Percentiles rank a stretch among this genome's conserved stretches.
Conservation (phyloP, 495 filamentous ascomycete species). For the Articulospora tetracladia region DNA sequence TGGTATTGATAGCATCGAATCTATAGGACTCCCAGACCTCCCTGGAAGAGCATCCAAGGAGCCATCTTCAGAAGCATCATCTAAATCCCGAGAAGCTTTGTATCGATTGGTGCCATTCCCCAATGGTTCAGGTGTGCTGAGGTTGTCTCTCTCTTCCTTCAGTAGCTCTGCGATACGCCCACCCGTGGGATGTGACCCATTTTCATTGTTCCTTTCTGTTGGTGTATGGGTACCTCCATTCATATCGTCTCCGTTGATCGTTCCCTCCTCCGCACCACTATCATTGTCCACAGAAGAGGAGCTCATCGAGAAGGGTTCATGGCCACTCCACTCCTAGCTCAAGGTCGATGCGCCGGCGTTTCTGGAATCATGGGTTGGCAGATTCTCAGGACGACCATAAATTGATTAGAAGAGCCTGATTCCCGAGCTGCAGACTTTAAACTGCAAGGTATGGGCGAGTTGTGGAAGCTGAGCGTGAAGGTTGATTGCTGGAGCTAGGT, state of each 20-base stretch:
- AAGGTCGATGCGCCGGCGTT: conserved; percentile 19
- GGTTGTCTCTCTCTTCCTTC: conserved; percentile 36
- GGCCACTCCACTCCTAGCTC: conserved; percentile 15
- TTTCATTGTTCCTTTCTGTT: conserved; percentile 8
- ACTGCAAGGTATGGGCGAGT: not conserved
- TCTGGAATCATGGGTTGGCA: conserved; percentile 7
- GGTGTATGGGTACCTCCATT: conserved; percentile 18
- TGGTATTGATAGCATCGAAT: conserved; percentile 61
- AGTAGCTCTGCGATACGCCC: conserved; percentile 36
- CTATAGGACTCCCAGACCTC: conserved; percentile 38
- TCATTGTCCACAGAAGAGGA: conserved; percentile 41
- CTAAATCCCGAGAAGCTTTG: conserved; percentile 36
- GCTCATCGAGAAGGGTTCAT: conserved; percentile 41
- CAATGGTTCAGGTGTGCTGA: conserved; percentile 23
- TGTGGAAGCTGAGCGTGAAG: not conserved
- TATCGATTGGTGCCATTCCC: conserved; percentile 41
- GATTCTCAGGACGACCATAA: conserved; percentile 11
- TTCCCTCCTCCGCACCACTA: conserved; percentile 39
- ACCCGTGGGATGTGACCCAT: conserved; percentile 20
- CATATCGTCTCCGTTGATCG: conserved; percentile 30
- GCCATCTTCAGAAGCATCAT: conserved; percentile 44
- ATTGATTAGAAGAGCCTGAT: not conserved
- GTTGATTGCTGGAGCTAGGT: not conserved
- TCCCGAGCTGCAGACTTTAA: not conserved
- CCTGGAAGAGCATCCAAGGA: conserved; percentile 18